Conservation (phyloP, 176 grass and related monocot genomes). For the Paspalum notatum region DNA sequence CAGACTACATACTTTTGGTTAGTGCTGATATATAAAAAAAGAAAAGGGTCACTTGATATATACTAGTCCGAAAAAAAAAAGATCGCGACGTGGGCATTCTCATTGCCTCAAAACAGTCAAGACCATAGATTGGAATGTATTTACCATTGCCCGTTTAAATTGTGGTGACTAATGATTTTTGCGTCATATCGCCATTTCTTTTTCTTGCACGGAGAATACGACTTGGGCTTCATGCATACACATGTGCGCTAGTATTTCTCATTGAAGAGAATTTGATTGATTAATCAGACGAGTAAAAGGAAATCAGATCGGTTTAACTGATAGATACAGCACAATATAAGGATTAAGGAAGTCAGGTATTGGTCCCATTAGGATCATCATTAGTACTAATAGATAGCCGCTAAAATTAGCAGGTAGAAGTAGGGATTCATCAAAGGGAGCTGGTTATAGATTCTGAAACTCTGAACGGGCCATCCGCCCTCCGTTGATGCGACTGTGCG, state of each 20-base stretch:
- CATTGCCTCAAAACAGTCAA: neutral
- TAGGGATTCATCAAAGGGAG: too few species aligned
- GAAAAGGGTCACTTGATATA: neutral
- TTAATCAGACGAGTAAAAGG: neutral
- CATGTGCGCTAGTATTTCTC: neutral
- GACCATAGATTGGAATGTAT: neutral
- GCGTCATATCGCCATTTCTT: constrained; percentile 8
- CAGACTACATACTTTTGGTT: neutral
- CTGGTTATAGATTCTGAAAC: too few species aligned
- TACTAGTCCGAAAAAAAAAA: neutral
- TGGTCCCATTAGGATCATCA: neutral
- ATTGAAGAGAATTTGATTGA: neutral
- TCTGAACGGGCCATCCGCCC: too few species aligned
- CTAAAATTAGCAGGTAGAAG: too few species aligned
- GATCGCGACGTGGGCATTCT: neutral
- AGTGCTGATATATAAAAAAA: neutral
- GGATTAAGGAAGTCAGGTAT: neutral
- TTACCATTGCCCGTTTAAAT: neutral
- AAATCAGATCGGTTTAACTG: neutral
- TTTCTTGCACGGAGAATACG: neutral
- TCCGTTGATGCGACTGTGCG: too few species aligned
- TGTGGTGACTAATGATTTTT: neutral
- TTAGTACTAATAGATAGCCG: too few species aligned
- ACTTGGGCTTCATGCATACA: neutral
- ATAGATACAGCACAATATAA: too few species aligned